Conservation (phyloP, 108 stramenopile genomes). For the Conticribra guillardii region DNA sequence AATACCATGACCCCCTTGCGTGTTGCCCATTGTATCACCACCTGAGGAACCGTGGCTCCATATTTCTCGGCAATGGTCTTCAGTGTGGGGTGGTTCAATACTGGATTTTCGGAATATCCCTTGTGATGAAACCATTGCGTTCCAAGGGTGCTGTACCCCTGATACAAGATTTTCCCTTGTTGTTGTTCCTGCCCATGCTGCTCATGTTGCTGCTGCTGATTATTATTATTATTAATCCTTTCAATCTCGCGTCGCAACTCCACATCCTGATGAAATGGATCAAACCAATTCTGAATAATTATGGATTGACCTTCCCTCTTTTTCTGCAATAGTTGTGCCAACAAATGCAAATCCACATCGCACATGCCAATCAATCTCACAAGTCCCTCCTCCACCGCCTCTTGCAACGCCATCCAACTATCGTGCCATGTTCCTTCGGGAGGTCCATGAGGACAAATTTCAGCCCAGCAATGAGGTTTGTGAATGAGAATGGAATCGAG, state of each 20-base stretch:
- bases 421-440: constrained; percentile 74
- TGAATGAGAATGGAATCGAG: constrained; percentile 66
- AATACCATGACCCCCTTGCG: constrained; percentile 57
- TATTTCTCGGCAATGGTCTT: constrained; percentile 43
- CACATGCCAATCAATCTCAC: constrained; percentile 62
- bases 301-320: constrained; percentile 51
- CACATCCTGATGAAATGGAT: constrained; percentile 59
- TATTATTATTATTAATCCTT: constrained; percentile 23
- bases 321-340: constrained; percentile 45
- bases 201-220: too few species aligned
- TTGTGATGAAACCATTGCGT: constrained; percentile 58
- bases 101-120: constrained; percentile 53
- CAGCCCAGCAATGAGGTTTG: constrained; percentile 65
- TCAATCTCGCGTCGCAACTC: constrained; percentile 33
- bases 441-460: constrained; percentile 39
- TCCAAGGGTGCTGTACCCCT: constrained; percentile 59
- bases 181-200: constrained; percentile 13
- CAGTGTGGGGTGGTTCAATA: constrained; percentile 44
- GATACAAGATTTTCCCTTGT: constrained; percentile 52
- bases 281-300: constrained; percentile 70
- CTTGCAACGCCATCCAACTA: constrained; percentile 59
- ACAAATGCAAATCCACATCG: constrained; percentile 49
- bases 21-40: constrained; percentile 65
- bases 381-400: constrained; percentile 48
- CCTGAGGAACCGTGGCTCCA: constrained; percentile 49